Percentiles rank a stretch among this genome's conserved stretches.
phyloP scores from a whole-genome alignment of 2,329 filamentous ascomycete species.

The Tolypocladium tundrense region DNA sequence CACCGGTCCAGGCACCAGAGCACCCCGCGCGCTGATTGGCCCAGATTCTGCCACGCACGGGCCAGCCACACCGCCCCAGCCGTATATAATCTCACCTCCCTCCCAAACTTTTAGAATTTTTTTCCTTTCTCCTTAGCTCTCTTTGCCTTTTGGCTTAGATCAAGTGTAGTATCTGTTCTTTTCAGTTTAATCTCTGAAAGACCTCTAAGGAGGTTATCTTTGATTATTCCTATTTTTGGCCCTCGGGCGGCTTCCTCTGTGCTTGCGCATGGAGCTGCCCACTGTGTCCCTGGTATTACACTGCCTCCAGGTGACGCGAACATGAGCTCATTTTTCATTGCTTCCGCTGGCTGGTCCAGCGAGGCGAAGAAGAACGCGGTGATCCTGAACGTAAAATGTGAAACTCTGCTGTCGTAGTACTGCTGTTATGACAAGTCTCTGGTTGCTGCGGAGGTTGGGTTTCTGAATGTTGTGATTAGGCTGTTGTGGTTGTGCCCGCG shows the following conservation, averaged over 20 bases:
- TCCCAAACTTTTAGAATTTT: conserved; percentile 4
- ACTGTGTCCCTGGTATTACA: conserved; percentile 36
- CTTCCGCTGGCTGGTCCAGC: conserved; percentile 20
- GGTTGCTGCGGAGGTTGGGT: too few relatives aligned
- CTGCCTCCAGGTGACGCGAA: conserved; percentile 35
- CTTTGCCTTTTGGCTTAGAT: conserved; percentile 64
- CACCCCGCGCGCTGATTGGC: neutral
- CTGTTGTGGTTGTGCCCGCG: too few relatives aligned
- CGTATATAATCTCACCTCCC: conserved; percentile 13
- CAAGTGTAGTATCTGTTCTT: conserved; percentile 96
- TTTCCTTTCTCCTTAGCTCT: conserved; percentile 29
- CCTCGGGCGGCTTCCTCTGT: conserved; percentile 24
- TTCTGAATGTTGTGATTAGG: too few relatives aligned
- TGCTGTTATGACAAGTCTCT: too few relatives aligned
- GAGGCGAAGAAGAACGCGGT: conserved; percentile 28
- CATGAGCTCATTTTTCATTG: conserved; percentile 23
- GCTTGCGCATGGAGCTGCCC: conserved; percentile 29
- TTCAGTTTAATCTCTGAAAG: conserved; percentile 96
- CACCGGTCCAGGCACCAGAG: neutral
- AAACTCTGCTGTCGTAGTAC: too few relatives aligned
- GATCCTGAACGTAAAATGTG: neutral
- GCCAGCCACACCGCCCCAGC: conserved; percentile 2
- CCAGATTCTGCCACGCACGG: conserved; percentile 3
- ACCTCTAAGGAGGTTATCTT: conserved; percentile 59
- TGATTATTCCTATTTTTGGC: conserved; percentile 67